Evolutionary conservation across 805 yeast genomes (phyloP).

Genomic region (Kodamaea restingae): DNA sequence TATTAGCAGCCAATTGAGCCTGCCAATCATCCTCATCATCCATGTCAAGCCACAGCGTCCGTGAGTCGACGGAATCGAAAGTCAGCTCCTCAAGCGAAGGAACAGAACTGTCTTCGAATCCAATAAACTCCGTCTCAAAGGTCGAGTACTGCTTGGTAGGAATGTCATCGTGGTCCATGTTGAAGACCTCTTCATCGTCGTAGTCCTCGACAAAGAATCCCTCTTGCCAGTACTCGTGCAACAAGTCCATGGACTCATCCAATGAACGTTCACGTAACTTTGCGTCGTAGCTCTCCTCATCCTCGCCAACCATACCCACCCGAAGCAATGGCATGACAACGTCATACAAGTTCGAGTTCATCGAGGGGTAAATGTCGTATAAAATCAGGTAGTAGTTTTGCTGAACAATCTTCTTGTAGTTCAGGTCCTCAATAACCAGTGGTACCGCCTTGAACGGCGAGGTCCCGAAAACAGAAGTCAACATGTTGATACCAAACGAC

Average conservation of each 20-base stretch:
- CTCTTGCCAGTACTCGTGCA: slow-evolving; percentile 26
- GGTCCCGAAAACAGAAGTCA: slow-evolving; percentile 49
- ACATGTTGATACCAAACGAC: slow-evolving; percentile 51
- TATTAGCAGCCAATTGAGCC: slow-evolving; percentile 5
- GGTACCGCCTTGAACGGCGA: slow-evolving; percentile 42
- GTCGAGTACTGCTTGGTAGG: slow-evolving; percentile 7
- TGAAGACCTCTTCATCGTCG: slow-evolving; percentile 29
- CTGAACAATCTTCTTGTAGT: slow-evolving; percentile 41
- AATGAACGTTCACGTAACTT: slow-evolving; percentile 20
- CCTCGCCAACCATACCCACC: slow-evolving; percentile 35
- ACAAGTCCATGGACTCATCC: slow-evolving; percentile 24
- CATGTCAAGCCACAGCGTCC: slow-evolving; percentile 33
- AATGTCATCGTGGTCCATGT: slow-evolving; percentile 30
- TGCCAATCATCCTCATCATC: slow-evolving; percentile 25
- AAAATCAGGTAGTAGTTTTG: slow-evolving; percentile 36
- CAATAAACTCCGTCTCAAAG: slow-evolving; percentile 5
- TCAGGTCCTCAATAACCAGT: slow-evolving; percentile 31
- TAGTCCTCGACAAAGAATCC: slow-evolving; percentile 46
- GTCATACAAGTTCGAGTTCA: slow-evolving; percentile 40
- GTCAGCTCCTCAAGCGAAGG: slow-evolving; percentile 31
- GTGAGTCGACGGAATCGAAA: slow-evolving; percentile 20
- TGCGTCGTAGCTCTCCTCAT: slow-evolving; percentile 6
- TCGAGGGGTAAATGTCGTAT: slow-evolving; percentile 47
- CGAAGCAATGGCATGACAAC: slow-evolving; percentile 40
- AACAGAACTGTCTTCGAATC: slow-evolving; percentile 5